These are phyloP conservation scores for rapeseed (Brassica napus) DNA, from an alignment of 345 rosid genomes.

Conservation along the genomic window Da-Ae NC_063445.1:52532001-52532500, in stretches of 20 bases:
- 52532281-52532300: neutral
- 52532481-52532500: too few relatives aligned
- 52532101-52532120: neutral
- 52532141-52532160: neutral
- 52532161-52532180: neutral
- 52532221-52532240: neutral
- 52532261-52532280: neutral
- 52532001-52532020: too few relatives aligned
- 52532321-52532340: neutral
- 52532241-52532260: neutral
- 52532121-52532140: neutral
- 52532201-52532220: neutral
- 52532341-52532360: neutral
- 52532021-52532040: neutral
- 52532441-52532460: too few relatives aligned
- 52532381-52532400: neutral
- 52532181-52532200: neutral
- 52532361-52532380: neutral
- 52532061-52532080: neutral
- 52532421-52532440: neutral
- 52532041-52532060: neutral
- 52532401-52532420: neutral
- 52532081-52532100: neutral
- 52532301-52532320: neutral
- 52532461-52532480: too few relatives aligned